Percentiles rank a stretch among this genome's conserved stretches.
These are phyloP conservation scores for Eleusine indica DNA, from an alignment of 176 grass and related monocot species.

Conservation along the genomic window DNA sequence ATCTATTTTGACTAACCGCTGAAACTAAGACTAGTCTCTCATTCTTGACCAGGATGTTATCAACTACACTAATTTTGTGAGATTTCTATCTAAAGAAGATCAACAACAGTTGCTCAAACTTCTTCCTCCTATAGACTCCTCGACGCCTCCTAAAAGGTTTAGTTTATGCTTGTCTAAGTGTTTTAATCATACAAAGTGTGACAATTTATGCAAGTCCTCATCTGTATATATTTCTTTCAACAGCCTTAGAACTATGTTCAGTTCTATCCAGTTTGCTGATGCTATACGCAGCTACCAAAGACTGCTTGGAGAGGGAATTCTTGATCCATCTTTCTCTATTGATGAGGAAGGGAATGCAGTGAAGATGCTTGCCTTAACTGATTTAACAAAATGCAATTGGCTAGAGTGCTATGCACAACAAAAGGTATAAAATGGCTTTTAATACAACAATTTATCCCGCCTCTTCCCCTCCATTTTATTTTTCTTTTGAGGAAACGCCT, in stretches of 20 bases:
- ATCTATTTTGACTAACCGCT: slow-evolving; percentile 9
- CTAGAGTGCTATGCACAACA: slow-evolving; percentile 51
- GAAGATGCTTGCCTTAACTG: slow-evolving; percentile 50
- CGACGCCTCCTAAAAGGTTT: slow-evolving; percentile 54
- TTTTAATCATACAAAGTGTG: background rate
- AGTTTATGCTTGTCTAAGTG: background rate
- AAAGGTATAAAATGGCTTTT: slow-evolving; percentile 51
- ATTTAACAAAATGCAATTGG: slow-evolving; percentile 59
- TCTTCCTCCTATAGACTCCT: slow-evolving; percentile 60
- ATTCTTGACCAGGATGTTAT: slow-evolving; percentile 62
- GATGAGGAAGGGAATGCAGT: slow-evolving; percentile 49
- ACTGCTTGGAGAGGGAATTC: slow-evolving; percentile 62
- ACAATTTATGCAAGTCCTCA: slow-evolving; percentile 20
- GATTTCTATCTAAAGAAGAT: slow-evolving; percentile 65
- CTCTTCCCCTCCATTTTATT: background rate
- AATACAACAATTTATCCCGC: background rate
- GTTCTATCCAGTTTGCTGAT: slow-evolving; percentile 59
- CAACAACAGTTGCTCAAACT: slow-evolving; percentile 57
- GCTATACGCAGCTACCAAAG: slow-evolving; percentile 59
- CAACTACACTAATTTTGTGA: slow-evolving; percentile 60
- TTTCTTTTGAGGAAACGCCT: slow-evolving; percentile 2
- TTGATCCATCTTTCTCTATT: slow-evolving; percentile 47
- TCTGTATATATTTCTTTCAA: slow-evolving; percentile 36
- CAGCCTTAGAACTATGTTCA: slow-evolving; percentile 71
- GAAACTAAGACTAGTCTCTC: slow-evolving; percentile 25